Percentiles rank a stretch among this genome's conserved stretches.
Evolutionary conservation across 2,329 filamentous ascomycete genomes (phyloP).

Genomic region (Sphaerulina populicola): DNA sequence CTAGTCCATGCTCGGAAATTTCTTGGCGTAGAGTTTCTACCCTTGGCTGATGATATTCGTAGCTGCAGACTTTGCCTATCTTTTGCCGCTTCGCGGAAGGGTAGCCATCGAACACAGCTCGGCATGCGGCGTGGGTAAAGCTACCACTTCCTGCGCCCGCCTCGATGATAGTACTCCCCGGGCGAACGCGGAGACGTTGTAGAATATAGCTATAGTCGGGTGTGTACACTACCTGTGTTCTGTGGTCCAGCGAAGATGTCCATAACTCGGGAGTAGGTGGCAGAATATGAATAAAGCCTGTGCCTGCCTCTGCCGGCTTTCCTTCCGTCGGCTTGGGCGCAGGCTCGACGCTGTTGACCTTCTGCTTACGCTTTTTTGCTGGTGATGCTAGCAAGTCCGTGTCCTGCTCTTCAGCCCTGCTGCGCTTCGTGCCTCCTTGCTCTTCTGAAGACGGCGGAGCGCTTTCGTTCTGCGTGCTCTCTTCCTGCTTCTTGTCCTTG

Average conservation of each 20-base stretch:
- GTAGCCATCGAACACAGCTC: slow-evolving; percentile 68
- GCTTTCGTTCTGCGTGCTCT: slow-evolving; percentile 3
- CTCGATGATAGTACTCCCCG: slow-evolving; percentile 66
- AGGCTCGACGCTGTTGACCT: slow-evolving; percentile 1
- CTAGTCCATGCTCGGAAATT: slow-evolving; percentile 58
- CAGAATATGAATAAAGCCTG: slow-evolving; percentile 69
- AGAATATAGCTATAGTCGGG: slow-evolving; percentile 80
- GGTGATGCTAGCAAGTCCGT: slow-evolving; percentile 14
- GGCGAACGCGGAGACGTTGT: slow-evolving; percentile 64
- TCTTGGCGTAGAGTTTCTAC: slow-evolving; percentile 62
- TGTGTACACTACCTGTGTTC: slow-evolving; percentile 80
- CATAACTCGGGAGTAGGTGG: slow-evolving; percentile 74
- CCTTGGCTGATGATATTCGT: slow-evolving; percentile 69
- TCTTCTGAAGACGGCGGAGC: neutral
- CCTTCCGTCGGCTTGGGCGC: slow-evolving; percentile 44
- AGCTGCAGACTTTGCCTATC: slow-evolving; percentile 66
- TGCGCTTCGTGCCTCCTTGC: neutral
- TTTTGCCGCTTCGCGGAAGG: slow-evolving; percentile 36
- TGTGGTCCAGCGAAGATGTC: slow-evolving; percentile 70
- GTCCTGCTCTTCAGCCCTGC: slow-evolving; percentile 32
- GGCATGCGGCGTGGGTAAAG: slow-evolving; percentile 69
- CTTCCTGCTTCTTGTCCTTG: slow-evolving; percentile 47
- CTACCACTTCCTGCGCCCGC: slow-evolving; percentile 75
- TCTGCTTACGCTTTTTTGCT: slow-evolving; percentile 30
- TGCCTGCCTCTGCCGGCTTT: slow-evolving; percentile 49